These are phyloP conservation scores for Fistulifera pelliculosa DNA, from an alignment of 108 stramenopile genomes.

Conservation along the genomic window DNA sequence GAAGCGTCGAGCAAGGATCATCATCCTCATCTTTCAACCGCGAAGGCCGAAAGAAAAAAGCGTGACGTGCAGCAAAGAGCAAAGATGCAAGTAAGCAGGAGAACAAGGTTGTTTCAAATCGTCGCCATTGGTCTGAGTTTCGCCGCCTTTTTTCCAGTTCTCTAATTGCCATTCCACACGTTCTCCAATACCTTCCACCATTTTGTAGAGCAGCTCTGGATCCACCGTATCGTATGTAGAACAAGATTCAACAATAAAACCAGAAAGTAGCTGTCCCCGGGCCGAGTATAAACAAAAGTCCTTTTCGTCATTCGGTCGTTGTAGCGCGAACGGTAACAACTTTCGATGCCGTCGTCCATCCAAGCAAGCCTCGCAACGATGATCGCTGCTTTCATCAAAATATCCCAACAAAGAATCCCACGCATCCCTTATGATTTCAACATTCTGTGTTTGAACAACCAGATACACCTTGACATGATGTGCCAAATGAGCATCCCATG, in stretches of 20 bases:
- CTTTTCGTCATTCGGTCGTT: background rate
- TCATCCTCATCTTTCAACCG: slow-evolving; percentile 11
- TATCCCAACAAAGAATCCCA: no score
- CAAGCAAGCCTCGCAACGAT: no score
- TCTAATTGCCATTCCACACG: slow-evolving; percentile 35
- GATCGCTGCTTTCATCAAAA: no score
- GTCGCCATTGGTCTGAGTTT: slow-evolving; percentile 6
- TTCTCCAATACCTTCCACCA: slow-evolving; percentile 17
- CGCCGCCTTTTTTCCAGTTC: slow-evolving; percentile 20
- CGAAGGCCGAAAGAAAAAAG: slow-evolving; percentile 18
- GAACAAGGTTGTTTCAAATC: slow-evolving; percentile 4
- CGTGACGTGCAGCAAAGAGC: slow-evolving; percentile 16
- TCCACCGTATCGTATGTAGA: no score
- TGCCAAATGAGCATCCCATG: no score
- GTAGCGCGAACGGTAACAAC: background rate
- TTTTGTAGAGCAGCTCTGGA: no score
- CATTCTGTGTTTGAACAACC: no score
- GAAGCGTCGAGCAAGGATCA: slow-evolving; percentile 20
- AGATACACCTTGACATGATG: no score
- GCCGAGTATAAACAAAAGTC: slow-evolving; percentile 30
- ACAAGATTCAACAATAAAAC: slow-evolving; percentile 15
- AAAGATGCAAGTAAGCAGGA: slow-evolving; percentile 27
- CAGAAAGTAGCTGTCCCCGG: slow-evolving; percentile 23
- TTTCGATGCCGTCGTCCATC: no score
- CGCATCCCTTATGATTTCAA: no score